A percentile compares a stretch with the other conserved stretches of the same genome.
phyloP scores from a whole-genome alignment of 1,284 basidiomycete species.

The Melampsora larici-populina region DNA sequence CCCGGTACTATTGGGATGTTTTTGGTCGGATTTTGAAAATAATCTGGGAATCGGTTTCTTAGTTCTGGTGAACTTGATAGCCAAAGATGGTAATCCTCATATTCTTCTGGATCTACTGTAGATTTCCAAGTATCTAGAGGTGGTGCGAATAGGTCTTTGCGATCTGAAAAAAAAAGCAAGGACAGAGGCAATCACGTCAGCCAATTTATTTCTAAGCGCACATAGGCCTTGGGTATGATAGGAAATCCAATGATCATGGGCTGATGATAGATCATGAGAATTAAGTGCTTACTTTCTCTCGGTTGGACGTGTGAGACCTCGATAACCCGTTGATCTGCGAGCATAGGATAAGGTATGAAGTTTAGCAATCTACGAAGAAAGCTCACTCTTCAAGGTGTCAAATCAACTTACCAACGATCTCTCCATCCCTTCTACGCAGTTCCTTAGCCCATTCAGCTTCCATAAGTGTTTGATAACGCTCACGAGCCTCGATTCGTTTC shows the following conservation, averaged over 20 bases:
- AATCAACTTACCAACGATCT: conserved; percentile 11
- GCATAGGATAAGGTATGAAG: background rate
- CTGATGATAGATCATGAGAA: background rate
- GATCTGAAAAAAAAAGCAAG: conserved; percentile 14
- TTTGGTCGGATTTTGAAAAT: too few species aligned
- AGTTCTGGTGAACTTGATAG: conserved; percentile 19
- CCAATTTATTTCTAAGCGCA: background rate
- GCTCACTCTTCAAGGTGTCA: background rate
- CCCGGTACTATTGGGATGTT: too few species aligned
- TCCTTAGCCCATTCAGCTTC: too few species aligned
- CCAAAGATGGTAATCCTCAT: conserved; percentile 29
- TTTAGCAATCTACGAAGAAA: too few species aligned
- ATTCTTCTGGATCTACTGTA: conserved; percentile 22
- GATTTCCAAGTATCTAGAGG: conserved; percentile 23
- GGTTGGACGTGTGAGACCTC: too few species aligned
- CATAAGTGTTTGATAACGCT: too few species aligned
- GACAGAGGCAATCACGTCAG: background rate
- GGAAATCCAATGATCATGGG: background rate
- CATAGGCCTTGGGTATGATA: too few species aligned
- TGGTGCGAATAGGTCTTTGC: conserved; percentile 37
- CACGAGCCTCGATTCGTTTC: too few species aligned
- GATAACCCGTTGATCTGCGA: background rate
- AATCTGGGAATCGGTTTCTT: conserved; percentile 13
- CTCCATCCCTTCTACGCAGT: too few species aligned
- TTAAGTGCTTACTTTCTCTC: conserved; percentile 21